phyloP scores from a whole-genome alignment of 129 eudicot genomes.

The Scalesia atractyloides region DNA sequence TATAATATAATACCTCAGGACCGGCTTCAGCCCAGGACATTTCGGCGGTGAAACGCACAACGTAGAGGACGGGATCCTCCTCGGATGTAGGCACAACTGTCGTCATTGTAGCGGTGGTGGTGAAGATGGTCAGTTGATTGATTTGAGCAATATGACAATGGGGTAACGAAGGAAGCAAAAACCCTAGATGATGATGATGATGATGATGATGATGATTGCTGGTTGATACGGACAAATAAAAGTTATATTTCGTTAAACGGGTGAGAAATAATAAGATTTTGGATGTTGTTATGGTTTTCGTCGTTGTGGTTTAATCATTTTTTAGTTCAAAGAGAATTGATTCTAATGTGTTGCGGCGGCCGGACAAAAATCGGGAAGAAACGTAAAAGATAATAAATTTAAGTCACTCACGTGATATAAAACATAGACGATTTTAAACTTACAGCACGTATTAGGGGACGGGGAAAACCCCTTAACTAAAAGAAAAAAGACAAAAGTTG shows the following conservation, averaged over 20 bases:
- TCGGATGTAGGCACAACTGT: constrained; percentile 89
- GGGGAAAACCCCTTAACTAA: too few species aligned
- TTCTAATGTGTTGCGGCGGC: too few species aligned
- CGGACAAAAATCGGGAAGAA: too few species aligned
- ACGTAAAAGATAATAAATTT: too few species aligned
- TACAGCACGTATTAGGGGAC: too few species aligned
- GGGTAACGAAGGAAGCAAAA: not conserved
- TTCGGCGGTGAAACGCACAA: constrained; percentile 84
- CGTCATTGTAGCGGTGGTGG: constrained; percentile 50
- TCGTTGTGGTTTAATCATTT: too few species aligned
- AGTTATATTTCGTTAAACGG: not conserved
- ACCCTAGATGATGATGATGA: constrained; percentile 26
- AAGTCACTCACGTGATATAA: too few species aligned
- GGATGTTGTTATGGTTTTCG: too few species aligned
- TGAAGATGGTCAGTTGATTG: not conserved
- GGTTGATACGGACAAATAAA: constrained; percentile 1
- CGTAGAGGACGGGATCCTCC: constrained; percentile 88
- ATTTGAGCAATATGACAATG: too few species aligned
- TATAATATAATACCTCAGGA: constrained; percentile 55
- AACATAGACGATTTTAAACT: too few species aligned
- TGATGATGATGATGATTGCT: not conserved
- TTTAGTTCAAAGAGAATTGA: too few species aligned
- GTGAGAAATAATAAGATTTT: not conserved
- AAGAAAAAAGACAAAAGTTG: too few species aligned
- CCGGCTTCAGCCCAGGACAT: constrained; percentile 98